Evolutionary conservation across 1,284 basidiomycete species (phyloP).

Genomic region (Ustilago nuda): DNA sequence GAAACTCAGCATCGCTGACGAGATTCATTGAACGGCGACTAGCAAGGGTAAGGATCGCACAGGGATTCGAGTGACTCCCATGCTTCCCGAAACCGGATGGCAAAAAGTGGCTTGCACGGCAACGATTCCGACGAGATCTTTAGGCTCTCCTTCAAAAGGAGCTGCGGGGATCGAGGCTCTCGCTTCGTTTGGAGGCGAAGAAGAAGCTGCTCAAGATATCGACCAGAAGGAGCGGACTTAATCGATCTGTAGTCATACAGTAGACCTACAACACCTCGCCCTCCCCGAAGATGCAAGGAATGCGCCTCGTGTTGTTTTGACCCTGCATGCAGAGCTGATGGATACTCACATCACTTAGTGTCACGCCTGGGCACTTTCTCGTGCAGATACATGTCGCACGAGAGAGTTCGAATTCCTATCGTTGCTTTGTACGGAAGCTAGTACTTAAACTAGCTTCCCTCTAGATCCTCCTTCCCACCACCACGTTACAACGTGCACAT

Average conservation of each 20-base stretch:
- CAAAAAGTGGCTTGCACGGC: neutral
- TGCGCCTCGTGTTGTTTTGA: slow-evolving; percentile 2
- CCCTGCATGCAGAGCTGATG: slow-evolving; percentile 16
- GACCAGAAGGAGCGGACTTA: neutral
- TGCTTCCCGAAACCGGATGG: slow-evolving; percentile 7
- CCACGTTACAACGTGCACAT: too few species aligned
- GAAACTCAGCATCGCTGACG: neutral
- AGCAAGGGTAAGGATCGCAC: neutral
- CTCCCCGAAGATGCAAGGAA: neutral
- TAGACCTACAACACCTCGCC: neutral
- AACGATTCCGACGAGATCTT: slow-evolving; percentile 12
- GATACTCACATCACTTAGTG: neutral
- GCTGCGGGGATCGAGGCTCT: slow-evolving; percentile 12
- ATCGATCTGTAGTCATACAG: slow-evolving; percentile 6
- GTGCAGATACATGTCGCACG: too few species aligned
- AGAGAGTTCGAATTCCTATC: too few species aligned
- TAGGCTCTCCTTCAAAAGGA: neutral
- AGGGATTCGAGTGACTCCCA: neutral
- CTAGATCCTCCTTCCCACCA: too few species aligned
- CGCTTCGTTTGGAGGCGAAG: neutral
- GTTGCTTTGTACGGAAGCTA: too few species aligned
- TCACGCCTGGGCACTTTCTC: too few species aligned
- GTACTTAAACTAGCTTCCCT: too few species aligned
- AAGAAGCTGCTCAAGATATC: neutral
- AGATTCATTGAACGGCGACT: neutral